A percentile compares a stretch with the other conserved stretches of the same genome.
Evolutionary conservation across 164 flowering plant genomes (phyloP).

Genomic region (Piper longum): DNA sequence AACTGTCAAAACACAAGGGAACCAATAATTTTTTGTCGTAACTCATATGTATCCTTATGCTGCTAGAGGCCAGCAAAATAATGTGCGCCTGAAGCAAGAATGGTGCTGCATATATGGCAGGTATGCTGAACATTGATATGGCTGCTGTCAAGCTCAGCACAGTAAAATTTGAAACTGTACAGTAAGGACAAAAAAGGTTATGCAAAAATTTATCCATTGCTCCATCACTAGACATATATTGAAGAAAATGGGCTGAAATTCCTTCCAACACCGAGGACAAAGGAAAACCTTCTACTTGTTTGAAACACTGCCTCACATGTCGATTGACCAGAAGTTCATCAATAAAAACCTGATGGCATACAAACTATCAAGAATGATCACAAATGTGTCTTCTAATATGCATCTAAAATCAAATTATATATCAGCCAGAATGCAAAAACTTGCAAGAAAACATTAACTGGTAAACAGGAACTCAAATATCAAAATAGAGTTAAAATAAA

Average conservation of each 20-base stretch:
- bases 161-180: conserved; percentile 12
- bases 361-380: background rate
- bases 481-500: background rate
- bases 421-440: background rate
- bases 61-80: conserved; percentile 41
- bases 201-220: conserved; percentile 20
- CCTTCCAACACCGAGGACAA: conserved; percentile 38
- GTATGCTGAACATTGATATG: conserved; percentile 36
- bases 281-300: conserved; percentile 23
- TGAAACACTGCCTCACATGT: conserved; percentile 26
- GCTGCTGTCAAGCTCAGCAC: conserved; percentile 39
- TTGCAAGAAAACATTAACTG: background rate
- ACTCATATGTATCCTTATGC: conserved; percentile 15
- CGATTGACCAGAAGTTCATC: conserved; percentile 51
- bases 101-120: conserved; percentile 38
- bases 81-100: conserved; percentile 47
- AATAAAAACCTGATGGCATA: conserved; percentile 40
- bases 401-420: background rate
- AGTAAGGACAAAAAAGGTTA: conserved; percentile 19
- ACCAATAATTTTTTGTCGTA: conserved; percentile 7
- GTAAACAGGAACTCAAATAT: background rate
- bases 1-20: conserved; percentile 14
- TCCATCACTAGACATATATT: conserved; percentile 28
- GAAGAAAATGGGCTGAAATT: conserved; percentile 48
- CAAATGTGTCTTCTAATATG: background rate